These are phyloP conservation scores for Ophiosphaerella narmari DNA, from an alignment of 2,329 filamentous ascomycete genomes.

Conservation along the genomic window DNA sequence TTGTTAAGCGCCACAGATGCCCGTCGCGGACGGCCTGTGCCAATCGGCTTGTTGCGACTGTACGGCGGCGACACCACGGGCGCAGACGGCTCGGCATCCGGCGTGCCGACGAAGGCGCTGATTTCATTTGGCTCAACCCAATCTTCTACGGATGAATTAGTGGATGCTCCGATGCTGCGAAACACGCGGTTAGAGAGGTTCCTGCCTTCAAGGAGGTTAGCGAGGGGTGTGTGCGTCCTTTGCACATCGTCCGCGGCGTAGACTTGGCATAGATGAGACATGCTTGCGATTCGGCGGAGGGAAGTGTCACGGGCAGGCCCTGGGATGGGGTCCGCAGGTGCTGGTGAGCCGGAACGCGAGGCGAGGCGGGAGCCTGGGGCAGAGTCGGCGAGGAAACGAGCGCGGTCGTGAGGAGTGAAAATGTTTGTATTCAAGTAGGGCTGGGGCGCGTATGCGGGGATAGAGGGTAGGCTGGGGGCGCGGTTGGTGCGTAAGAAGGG, in stretches of 20 bases:
- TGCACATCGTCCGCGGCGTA: not conserved
- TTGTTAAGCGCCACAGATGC: conserved; percentile 24
- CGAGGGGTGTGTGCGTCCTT: not conserved
- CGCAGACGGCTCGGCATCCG: not conserved
- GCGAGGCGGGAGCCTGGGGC: conserved; percentile 28
- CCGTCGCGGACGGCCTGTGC: conserved; percentile 16
- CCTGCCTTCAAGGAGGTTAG: conserved; percentile 1
- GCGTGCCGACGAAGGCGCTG: not conserved
- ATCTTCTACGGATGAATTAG: conserved; percentile 1
- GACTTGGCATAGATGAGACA: conserved; percentile 5
- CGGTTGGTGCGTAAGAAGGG: not conserved
- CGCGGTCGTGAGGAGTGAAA: conserved; percentile 27
- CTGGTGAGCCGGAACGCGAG: conserved; percentile 6
- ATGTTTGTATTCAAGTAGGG: not conserved
- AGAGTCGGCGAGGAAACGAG: conserved; percentile 27
- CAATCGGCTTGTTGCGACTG: conserved; percentile 3
- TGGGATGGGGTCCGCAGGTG: not conserved
- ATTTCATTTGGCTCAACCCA: not conserved
- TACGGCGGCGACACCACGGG: not conserved
- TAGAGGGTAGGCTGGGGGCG: not conserved
- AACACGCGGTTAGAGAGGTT: not conserved
- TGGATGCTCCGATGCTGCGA: too few species aligned
- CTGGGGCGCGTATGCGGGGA: not conserved
- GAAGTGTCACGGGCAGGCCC: not conserved
- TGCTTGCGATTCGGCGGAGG: conserved; percentile 15